Percentiles rank a stretch among this genome's conserved stretches.
Evolutionary conservation across 2,329 filamentous ascomycete genomes (phyloP).

Genomic region (Monosporascus sp.): DNA sequence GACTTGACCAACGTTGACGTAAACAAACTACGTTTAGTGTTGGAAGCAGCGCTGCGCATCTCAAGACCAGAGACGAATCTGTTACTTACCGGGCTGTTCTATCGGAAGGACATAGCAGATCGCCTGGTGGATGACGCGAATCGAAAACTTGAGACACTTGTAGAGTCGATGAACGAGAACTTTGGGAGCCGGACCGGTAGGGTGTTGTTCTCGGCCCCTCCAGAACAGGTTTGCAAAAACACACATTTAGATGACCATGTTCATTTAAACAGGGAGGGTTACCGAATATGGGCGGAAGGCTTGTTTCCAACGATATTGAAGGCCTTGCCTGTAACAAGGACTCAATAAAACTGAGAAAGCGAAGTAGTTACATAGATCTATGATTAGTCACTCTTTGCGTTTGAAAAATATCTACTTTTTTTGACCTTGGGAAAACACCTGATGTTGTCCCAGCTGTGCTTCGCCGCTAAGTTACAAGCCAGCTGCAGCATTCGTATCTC

Average conservation of each 20-base stretch:
- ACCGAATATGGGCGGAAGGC: constrained; percentile 10
- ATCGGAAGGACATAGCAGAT: constrained; percentile 12
- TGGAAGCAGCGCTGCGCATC: neutral
- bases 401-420: no score
- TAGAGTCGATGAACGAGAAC: neutral
- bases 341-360: no score
- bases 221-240: neutral
- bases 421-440: no score
- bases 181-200: neutral
- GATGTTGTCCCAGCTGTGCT: no score
- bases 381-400: no score
- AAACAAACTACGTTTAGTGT: neutral
- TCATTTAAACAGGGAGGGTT: constrained; percentile 17
- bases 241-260: constrained; percentile 13
- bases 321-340: neutral
- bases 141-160: neutral
- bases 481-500: no score
- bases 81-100: constrained; percentile 15
- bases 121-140: constrained; percentile 12
- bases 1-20: constrained; percentile 6
- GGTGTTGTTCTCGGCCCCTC: constrained; percentile 1
- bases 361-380: no score
- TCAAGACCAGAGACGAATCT: constrained; percentile 5
- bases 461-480: no score
- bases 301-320: neutral